Evolutionary conservation across 2,329 filamentous ascomycete genomes (phyloP), one percentile per base, ranked within the genome.

Genomic region (Chaetomium strumarium): DNA sequence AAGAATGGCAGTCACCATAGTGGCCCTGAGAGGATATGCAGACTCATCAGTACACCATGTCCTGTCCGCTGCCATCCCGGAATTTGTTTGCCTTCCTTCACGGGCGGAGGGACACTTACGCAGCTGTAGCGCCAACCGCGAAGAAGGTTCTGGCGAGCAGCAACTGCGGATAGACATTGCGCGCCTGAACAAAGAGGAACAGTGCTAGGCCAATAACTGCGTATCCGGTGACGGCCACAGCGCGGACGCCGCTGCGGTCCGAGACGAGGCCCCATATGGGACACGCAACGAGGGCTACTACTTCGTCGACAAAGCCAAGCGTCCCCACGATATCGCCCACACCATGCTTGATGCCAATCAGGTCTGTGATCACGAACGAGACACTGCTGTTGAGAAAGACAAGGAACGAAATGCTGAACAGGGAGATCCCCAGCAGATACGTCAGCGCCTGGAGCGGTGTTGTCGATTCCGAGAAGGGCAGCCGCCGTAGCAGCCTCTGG

Each of bases 1-100:
- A 20, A 99, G 76, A 42, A 95, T 90, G 3, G 93, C 93, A 9
- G 93, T 97, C 17, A 99, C 93, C 93, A 99, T 99, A 1, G 93
- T 97, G 13, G 90, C 80, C 5, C 79, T 83, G 51, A 11, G 19
- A 10, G 34, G 24, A 49, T 19, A 16, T 13, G 14, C 34, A n/a
- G 38, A 50, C 43, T 5, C 6, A 49, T 36, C 38, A 51, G 43
- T 24, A 24, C 24, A 24, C 10, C 4, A 34, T 34, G 13, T 34
- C 33, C 33, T n/a, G n/a, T n/a, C n/a, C 10, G 10, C 33, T 12
- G 33, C 34, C 11, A 37, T n/a, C 13, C n/a, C 24, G 13, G 41
- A 41, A 9, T 33, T 1, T 47, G 31, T 17, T 12, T 12, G n/a
- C 24, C 34, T 40, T 16, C 19, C 6, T 38, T 14, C 19, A 2